A percentile compares a stretch with the other conserved stretches of the same genome.
Conservation (phyloP, 768 basidiomycete species). For the Russula brevipes region DNA sequence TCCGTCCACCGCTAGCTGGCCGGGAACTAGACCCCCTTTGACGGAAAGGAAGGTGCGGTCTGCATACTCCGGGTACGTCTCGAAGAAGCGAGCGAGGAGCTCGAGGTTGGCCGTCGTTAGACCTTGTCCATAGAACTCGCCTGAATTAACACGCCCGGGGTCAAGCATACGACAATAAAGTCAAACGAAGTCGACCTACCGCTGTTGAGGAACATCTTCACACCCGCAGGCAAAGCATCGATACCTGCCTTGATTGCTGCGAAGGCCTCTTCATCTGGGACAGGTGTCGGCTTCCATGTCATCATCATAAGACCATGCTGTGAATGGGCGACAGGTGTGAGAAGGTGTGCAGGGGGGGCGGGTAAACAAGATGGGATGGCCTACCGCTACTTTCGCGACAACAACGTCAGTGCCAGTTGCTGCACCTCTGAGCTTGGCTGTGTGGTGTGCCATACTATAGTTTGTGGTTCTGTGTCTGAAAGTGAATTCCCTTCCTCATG, state of each 20-base stretch:
- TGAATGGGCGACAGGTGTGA: conserved; percentile 9
- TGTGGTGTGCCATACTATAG: conserved; percentile 31
- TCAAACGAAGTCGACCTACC: conserved; percentile 32
- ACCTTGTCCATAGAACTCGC: conserved; percentile 53
- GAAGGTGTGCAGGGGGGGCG: not conserved
- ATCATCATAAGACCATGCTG: conserved; percentile 53
- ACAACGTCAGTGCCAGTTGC: conserved; percentile 34
- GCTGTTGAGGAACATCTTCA: conserved; percentile 49
- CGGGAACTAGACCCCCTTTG: conserved; percentile 34
- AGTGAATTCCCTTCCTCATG: too few species aligned
- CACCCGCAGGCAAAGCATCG: conserved; percentile 39
- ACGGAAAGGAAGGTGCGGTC: conserved; percentile 47
- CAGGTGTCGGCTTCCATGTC: conserved; percentile 46
- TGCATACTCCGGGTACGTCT: conserved; percentile 40
- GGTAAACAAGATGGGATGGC: conserved; percentile 17
- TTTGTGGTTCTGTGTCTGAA: not conserved
- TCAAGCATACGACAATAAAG: not conserved
- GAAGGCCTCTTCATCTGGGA: conserved; percentile 57
- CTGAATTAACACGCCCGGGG: conserved; percentile 26
- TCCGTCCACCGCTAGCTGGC: conserved; percentile 22
- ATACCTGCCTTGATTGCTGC: conserved; percentile 53
- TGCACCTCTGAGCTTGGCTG: conserved; percentile 37
- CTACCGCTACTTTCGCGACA: conserved; percentile 39
- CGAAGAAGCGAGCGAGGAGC: conserved; percentile 47
- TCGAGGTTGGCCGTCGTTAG: conserved; percentile 41